A percentile compares a stretch with the other conserved stretches of the same genome.
Conservation (phyloP, 2,329 filamentous ascomycete genomes). For the Nectriaceae sp. region DNA sequence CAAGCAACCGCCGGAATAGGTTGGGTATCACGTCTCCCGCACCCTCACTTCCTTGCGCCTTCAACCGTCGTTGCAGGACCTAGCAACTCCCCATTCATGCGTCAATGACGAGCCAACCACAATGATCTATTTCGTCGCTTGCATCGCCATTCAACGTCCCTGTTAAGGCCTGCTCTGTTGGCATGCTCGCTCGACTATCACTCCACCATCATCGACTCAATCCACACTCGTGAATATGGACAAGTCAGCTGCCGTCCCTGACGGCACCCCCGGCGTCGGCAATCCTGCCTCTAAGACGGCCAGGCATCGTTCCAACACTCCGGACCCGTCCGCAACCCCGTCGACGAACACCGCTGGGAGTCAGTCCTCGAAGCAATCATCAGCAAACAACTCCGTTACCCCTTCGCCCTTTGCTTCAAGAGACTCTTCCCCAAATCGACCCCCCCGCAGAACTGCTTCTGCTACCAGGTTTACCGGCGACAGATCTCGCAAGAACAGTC, state of each 20-base stretch:
- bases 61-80: too few relatives aligned
- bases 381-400: slow-evolving; percentile 37
- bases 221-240: slow-evolving; percentile 35
- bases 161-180: slow-evolving; percentile 33
- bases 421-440: slow-evolving; percentile 51
- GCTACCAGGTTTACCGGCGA: slow-evolving; percentile 39
- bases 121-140: slow-evolving; percentile 34
- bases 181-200: slow-evolving; percentile 35
- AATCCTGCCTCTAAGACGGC: slow-evolving; percentile 20
- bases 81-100: slow-evolving; percentile 14
- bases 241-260: slow-evolving; percentile 32
- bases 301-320: slow-evolving; percentile 23
- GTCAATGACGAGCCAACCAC: slow-evolving; percentile 37
- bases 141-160: slow-evolving; percentile 29
- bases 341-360: slow-evolving; percentile 26
- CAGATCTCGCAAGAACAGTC: slow-evolving; percentile 66
- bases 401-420: slow-evolving; percentile 43
- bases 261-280: slow-evolving; percentile 25
- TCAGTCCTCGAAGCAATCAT: slow-evolving; percentile 39
- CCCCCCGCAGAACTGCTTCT: slow-evolving; percentile 37
- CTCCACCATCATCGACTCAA: slow-evolving; percentile 25
- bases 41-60: slow-evolving; percentile 20
- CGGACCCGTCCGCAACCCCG: slow-evolving; percentile 23
- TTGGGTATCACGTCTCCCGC: slow-evolving; percentile 27
- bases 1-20: slow-evolving; percentile 29